Conservation (phyloP, 495 filamentous ascomycete genomes). For the Bathelium albidoporum region DNA sequence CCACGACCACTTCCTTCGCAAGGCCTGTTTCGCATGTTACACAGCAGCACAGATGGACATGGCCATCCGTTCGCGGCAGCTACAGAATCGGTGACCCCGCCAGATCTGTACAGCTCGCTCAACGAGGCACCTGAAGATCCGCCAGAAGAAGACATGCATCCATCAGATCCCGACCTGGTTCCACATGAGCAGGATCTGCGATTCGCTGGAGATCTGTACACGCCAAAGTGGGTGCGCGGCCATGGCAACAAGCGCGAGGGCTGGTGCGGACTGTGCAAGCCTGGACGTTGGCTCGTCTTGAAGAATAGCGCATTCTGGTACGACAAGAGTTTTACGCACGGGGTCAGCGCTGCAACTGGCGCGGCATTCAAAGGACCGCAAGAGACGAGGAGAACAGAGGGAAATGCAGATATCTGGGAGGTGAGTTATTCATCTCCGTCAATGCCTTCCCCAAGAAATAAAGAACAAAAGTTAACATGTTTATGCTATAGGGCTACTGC, state of each 20-base stretch:
- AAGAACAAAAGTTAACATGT: background rate
- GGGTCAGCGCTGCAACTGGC: slow-evolving; percentile 61
- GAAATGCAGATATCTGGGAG: slow-evolving; percentile 73
- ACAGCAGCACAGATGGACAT: slow-evolving; percentile 57
- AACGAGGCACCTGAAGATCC: slow-evolving; percentile 57
- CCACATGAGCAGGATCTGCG: slow-evolving; percentile 69
- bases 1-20: slow-evolving; percentile 46
- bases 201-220: slow-evolving; percentile 69
- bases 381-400: slow-evolving; percentile 61
- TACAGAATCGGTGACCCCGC: slow-evolving; percentile 58
- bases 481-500: slow-evolving; percentile 44
- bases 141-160: slow-evolving; percentile 65
- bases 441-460: background rate
- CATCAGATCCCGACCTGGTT: slow-evolving; percentile 54
- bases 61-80: slow-evolving; percentile 43
- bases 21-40: slow-evolving; percentile 50
- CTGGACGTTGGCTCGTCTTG: slow-evolving; percentile 67
- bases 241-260: slow-evolving; percentile 75
- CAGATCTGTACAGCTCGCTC: slow-evolving; percentile 61
- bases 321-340: slow-evolving; percentile 73
- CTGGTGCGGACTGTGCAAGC: slow-evolving; percentile 78
- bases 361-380: slow-evolving; percentile 61
- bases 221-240: slow-evolving; percentile 66
- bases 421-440: background rate
- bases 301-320: slow-evolving; percentile 85